Evolutionary conservation across 2,329 filamentous ascomycete species (phyloP).

Genomic region (Aspergillus alliaceus): DNA sequence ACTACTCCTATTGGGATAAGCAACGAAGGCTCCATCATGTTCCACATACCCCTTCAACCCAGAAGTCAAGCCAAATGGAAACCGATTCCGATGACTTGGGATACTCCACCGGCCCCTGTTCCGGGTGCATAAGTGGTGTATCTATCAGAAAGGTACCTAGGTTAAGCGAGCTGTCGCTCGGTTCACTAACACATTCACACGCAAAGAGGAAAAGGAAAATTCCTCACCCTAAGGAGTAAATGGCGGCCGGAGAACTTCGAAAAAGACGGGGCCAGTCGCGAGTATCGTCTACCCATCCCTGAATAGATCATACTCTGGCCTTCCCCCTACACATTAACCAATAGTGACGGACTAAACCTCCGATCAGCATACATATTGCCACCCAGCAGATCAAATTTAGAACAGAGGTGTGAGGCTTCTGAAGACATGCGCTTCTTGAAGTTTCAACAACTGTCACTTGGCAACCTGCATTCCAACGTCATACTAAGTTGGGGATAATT

Average conservation of each 20-base stretch:
- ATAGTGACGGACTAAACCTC: not conserved
- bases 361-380: constrained; percentile 1
- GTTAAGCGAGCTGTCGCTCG: too few species aligned
- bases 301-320: not conserved
- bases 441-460: not conserved
- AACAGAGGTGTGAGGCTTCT: too few species aligned
- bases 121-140: not conserved
- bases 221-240: too few species aligned
- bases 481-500: not conserved
- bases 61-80: not conserved
- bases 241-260: not conserved
- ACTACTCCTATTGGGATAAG: not conserved
- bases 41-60: not conserved
- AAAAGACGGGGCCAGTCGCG: not conserved
- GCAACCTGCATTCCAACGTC: not conserved
- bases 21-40: not conserved
- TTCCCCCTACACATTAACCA: not conserved
- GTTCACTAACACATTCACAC: not conserved
- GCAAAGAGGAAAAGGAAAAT: too few species aligned
- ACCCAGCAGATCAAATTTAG: not conserved
- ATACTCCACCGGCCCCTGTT: not conserved
- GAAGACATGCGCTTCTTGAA: not conserved
- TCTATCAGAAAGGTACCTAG: not conserved
- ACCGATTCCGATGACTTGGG: not conserved
- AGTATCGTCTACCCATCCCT: not conserved